Evolutionary conservation across 163 green algal species (phyloP).

Genomic region (Scenedesmus sp.): DNA sequence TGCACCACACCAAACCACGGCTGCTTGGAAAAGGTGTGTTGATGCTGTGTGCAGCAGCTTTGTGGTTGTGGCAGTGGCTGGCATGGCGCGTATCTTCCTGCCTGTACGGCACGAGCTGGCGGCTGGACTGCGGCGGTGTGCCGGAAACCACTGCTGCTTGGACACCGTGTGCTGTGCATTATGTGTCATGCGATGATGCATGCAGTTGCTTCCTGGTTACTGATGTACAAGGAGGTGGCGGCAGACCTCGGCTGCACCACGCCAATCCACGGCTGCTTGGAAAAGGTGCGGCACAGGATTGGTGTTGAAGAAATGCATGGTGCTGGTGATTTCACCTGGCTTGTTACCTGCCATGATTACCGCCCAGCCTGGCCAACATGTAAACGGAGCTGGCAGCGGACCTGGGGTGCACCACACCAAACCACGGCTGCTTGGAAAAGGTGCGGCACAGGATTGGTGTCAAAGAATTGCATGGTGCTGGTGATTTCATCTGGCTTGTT

Average conservation of each 20-base stretch:
- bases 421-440: background rate
- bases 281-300: background rate
- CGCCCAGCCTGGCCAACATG: conserved; percentile 91
- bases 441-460: background rate
- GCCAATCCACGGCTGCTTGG: conserved; percentile 9
- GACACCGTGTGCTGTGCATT: conserved; percentile 21
- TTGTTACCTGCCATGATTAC: conserved; percentile 51
- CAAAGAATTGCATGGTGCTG: too few relatives aligned
- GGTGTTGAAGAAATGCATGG: too few relatives aligned
- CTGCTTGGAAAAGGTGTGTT: conserved; percentile 66
- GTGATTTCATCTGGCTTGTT: too few relatives aligned
- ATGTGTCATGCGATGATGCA: background rate
- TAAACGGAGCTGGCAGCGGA: conserved; percentile 86
- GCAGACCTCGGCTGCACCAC: conserved; percentile 76
- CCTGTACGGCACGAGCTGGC: conserved; percentile 58
- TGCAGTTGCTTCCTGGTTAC: too few relatives aligned
- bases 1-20: conserved; percentile 77
- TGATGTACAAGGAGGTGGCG: conserved; percentile 88
- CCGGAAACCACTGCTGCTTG: conserved; percentile 81
- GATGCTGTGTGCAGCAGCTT: background rate
- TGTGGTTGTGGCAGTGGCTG: background rate
- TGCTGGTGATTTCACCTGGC: too few relatives aligned
- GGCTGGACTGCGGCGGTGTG: conserved; percentile 75
- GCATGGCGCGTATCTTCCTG: background rate
- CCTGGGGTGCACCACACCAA: conserved; percentile 67